Base-by-base conservation (phyloP, 2,329 filamentous ascomycete species). In the Colletotrichum costaricense region DNA sequence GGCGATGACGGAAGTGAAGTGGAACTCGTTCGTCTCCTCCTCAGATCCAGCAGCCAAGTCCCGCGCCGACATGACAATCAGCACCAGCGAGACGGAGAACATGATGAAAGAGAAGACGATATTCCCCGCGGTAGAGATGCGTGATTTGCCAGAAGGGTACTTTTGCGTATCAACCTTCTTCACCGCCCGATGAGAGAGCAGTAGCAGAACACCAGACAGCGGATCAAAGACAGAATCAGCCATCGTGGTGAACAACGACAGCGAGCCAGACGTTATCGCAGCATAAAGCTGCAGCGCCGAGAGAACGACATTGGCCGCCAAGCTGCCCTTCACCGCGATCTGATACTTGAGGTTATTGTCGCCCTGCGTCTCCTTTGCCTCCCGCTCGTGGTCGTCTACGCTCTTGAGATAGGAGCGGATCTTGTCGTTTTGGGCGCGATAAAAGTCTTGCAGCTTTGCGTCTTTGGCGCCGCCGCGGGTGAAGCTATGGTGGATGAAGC, bases 161-260 rank as follows among this genome's bases (percentile, higher is more conserved):
- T 93, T 93, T 64, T 92, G 90, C 2, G 94, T 90, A 78, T 99
- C 95, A 52, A 98, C 96, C 66, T 91, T 92, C 78, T 93, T 93
- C 76, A 98, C 95, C 63, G 97, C 96, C 63, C 96, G 94, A 82
- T 95, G 93, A 74, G 93, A 95, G 49, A 98, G 83, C 71, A 98
- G 95, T 16, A 98, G 88, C 1, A 94, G 96, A 65, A 98, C 82
- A 79, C 98, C 98, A 79, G 93, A 96, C 79, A 97, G 81, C 9
- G 95, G 97, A 80, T 98, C 97, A 84, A 98, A 98, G 76, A 98
- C 88, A 64, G 95, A 92, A 83, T 99, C 97, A 19, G 95, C 96
- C 94, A 97, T 97, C 75, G 96, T 99, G 19, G 97, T 98, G 85
- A 98, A 98, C 59, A 99, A 91, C 5, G 96, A 98, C 46, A 98